Conservation (phyloP, 164 flowering plant species). For the Pachysandra terminalis region DNA sequence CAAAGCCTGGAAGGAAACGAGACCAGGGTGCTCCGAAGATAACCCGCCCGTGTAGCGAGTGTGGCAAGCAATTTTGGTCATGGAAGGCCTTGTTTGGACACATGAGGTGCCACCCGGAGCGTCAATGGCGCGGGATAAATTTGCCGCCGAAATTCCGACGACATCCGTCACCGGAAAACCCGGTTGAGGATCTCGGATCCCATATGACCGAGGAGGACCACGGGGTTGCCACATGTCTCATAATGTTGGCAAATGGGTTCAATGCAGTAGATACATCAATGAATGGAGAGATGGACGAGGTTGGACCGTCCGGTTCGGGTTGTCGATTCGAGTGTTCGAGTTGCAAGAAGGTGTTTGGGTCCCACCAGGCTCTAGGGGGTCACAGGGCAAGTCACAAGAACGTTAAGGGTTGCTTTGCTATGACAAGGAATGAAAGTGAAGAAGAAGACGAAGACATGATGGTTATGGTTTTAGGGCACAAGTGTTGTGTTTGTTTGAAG, state of each 20-base stretch:
- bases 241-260: slow-evolving; percentile 49
- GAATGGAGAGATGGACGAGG: not conserved
- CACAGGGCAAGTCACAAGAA: slow-evolving; percentile 85
- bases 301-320: slow-evolving; percentile 2
- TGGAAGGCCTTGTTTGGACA: slow-evolving; percentile 92
- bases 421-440: slow-evolving; percentile 27
- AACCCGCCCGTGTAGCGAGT: slow-evolving; percentile 71
- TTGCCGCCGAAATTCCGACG: slow-evolving; percentile 51
- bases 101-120: slow-evolving; percentile 98
- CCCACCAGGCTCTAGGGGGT: slow-evolving; percentile 84
- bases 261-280: not conserved
- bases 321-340: slow-evolving; percentile 64
- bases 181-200: not conserved
- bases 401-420: slow-evolving; percentile 80
- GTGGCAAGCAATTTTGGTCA: slow-evolving; percentile 86
- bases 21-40: slow-evolving; percentile 52
- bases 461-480: slow-evolving; percentile 36
- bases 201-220: slow-evolving; percentile 44
- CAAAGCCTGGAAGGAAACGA: slow-evolving; percentile 35
- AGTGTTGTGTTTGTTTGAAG: slow-evolving; percentile 59
- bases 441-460: slow-evolving; percentile 14
- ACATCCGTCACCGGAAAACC: slow-evolving; percentile 1
- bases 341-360: slow-evolving; percentile 81
- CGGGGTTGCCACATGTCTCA: slow-evolving; percentile 52
- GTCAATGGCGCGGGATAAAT: slow-evolving; percentile 92